These are phyloP conservation scores for Auricularia sp. DNA, from an alignment of 768 basidiomycete genomes.

Conservation along the genomic window DNA sequence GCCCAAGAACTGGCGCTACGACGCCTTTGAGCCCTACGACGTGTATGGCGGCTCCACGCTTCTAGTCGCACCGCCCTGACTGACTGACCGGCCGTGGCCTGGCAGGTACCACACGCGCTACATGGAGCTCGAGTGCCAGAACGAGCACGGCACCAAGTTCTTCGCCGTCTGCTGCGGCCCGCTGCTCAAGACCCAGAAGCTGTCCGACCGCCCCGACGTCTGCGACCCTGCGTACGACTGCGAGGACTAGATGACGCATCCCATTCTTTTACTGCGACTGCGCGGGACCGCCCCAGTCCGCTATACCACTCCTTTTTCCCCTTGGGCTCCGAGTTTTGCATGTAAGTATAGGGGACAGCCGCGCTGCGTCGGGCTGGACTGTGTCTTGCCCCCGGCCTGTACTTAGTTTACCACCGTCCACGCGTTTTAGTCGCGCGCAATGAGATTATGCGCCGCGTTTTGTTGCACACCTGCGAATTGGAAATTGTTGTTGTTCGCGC, in stretches of 20 bases:
- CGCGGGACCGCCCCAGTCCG: too few species aligned
- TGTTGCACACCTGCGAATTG: too few species aligned
- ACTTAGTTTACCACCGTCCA: too few species aligned
- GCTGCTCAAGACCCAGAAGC: constrained; percentile 21
- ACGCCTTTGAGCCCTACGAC: constrained; percentile 10
- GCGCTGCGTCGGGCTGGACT: too few species aligned
- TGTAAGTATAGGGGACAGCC: too few species aligned
- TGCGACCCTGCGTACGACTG: constrained; percentile 10
- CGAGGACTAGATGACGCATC: not conserved
- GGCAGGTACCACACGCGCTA: constrained; percentile 51
- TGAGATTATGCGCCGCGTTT: too few species aligned
- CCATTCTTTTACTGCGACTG: too few species aligned
- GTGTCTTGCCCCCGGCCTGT: too few species aligned
- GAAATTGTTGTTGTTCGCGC: too few species aligned
- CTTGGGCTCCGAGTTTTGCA: too few species aligned
- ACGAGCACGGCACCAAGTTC: constrained; percentile 31
- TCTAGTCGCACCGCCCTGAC: not conserved
- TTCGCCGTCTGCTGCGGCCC: constrained; percentile 26
- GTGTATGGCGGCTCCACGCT: not conserved
- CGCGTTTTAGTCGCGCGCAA: too few species aligned
- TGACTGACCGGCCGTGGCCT: not conserved
- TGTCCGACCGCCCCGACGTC: constrained; percentile 15
- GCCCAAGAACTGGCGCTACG: not conserved
- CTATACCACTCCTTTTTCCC: too few species aligned
- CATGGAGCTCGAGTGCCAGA: constrained; percentile 38